Base-by-base conservation (phyloP, 345 rosid species). In the Diplotaxis tenuifolia region DNA sequence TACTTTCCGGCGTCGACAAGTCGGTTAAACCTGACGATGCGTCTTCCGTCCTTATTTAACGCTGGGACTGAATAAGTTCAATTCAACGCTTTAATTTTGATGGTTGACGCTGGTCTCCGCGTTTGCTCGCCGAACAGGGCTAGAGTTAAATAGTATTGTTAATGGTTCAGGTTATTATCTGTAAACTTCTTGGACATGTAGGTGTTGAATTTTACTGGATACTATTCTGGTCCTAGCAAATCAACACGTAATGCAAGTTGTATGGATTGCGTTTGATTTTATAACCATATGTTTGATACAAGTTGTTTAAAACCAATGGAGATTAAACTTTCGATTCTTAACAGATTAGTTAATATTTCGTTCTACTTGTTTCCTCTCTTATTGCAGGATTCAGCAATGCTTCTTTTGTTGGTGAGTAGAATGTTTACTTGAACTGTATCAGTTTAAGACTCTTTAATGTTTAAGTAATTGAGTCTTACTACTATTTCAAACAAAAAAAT, bases 351-450 rank as follows among this genome's bases (percentile, higher is more conserved):
- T n/a, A n/a, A n/a, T 20, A 64, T 25, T 16, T 14, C 62, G 50
- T 64, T 40, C 32, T 4, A 14, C 52, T 28, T 77, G 63, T 64
- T 22, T 75, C 7, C 27, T 59, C 19, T 59, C 78, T 28, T 36
- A 3, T 83, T 85, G 85, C 93, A 92, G 97, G 84, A 71, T 75
- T 88, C 68, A 74, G 77, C 82, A 92, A 92, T 78, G 83, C 83
- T 47, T 84, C 96, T 67, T 81, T 86, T 53, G 71, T 83, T 34
- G 93, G 97, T 92, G 71, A 80, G 90, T 83, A 69, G 28, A 36
- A 28, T 56, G 27, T 63, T 66, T 8, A 28, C 25, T 1, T 69
- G 14, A 49, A 60, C 53, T 1, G 4, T 7, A 34, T 60, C 15
- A 49, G 54, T 49, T 47, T 15, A 12, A 19, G 32, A 52, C 22